Evolutionary conservation across 1,139 yeast genomes (phyloP), one percentile per base, ranked within the genome.

Genomic region (Blastobotrys ciferrii): DNA sequence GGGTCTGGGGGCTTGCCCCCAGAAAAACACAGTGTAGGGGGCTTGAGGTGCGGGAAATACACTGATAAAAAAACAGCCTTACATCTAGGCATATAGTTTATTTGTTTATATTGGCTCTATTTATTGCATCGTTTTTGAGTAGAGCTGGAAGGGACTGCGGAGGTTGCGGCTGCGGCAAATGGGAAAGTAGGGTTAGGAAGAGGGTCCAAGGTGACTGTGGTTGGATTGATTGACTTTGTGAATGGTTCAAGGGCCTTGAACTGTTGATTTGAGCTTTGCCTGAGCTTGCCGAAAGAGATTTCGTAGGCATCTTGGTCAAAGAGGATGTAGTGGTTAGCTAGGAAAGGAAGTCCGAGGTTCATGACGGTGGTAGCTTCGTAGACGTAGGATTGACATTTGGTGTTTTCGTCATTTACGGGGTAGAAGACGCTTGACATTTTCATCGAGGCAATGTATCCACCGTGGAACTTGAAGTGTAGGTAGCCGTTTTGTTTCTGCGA

Each of bases 221-320:
- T 47, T n/a, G 57, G 56, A 9, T 45, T 43, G 11, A 53, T 55
- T 13, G 55, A 42, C 11, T 33, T 31, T 12, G 40, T 19, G 36
- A 54, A 48, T 19, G 30, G 19, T 7, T 51, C 20, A 19, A 54
- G 39, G 12, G 41, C 48, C 9, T 43, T 53, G 32, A 64, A 62
- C 12, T 43, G 51, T 17, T 58, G 61, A n/a, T 55, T 50, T 12
- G 52, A 55, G 30, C 50, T 48, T 13, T 49, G 51, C 40, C 45
- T 50, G 11, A 80, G 84, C 55, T 76, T 83, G 2, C 88, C 94
- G 47, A 87, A 51, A 1, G 81, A 78, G 25, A 86, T 71, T 58
- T 80, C 78, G 46, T 69, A 53, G 1, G 52, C 73, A 5, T 78
- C 83, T 52, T 78, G 69, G 60, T 81, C 82, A 51, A 72, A 81